Percentiles rank a stretch among this genome's conserved stretches.
Conservation (phyloP, 2,329 filamentous ascomycete species). For the Aspergillus ustus region DNA sequence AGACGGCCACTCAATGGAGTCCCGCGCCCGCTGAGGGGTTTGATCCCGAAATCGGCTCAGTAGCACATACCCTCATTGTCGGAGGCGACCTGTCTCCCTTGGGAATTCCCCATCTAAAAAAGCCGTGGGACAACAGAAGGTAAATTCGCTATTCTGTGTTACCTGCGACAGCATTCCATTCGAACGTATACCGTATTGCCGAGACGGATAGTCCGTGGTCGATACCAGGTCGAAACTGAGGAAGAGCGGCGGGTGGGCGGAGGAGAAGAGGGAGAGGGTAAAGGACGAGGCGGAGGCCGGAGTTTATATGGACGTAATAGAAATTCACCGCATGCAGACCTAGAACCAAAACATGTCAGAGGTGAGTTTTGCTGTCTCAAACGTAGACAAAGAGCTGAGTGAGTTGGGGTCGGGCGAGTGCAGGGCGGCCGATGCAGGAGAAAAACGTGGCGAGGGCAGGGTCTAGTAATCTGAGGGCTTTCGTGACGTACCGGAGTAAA, state of each 20-base stretch:
- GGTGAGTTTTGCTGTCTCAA: conserved; percentile 18
- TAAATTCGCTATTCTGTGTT: conserved; percentile 26
- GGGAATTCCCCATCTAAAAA: conserved; percentile 82
- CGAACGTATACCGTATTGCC: conserved; percentile 4
- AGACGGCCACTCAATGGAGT: background rate
- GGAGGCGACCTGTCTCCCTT: conserved; percentile 90
- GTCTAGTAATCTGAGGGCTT: background rate
- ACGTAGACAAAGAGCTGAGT: conserved; percentile 16
- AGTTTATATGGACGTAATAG: conserved; percentile 19
- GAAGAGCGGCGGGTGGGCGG: conserved; percentile 4
- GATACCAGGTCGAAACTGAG: background rate
- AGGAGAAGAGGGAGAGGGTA: conserved; percentile 1
- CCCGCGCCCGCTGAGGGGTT: background rate
- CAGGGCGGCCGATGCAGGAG: conserved; percentile 9
- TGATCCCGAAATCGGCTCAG: background rate
- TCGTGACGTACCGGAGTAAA: conserved; percentile 24
- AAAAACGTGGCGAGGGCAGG: conserved; percentile 8
- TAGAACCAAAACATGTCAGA: conserved; percentile 17
- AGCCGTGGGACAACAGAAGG: conserved; percentile 26
- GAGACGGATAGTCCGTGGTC: conserved; percentile 3
- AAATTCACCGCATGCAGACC: conserved; percentile 20
- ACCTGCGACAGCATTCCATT: conserved; percentile 32
- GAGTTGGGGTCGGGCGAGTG: conserved; percentile 15
- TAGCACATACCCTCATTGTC: conserved; percentile 81
- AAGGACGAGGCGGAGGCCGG: conserved; percentile 1